Percentiles rank a stretch among this genome's conserved stretches.
Evolutionary conservation across 441 rosid species (phyloP).

Genomic region (Mallotus repandus): DNA sequence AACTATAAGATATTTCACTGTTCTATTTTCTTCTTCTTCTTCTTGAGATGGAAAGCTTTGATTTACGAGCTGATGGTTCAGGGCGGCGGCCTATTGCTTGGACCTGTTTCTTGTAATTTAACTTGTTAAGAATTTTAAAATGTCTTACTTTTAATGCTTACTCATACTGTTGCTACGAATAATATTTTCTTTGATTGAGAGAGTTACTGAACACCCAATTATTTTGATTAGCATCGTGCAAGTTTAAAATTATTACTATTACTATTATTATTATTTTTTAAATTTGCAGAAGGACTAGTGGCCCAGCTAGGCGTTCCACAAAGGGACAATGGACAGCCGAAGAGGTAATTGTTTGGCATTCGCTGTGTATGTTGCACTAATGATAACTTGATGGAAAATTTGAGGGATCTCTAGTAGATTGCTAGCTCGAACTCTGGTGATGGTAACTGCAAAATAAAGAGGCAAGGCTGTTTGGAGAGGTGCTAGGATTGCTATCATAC

Average conservation of each 20-base stretch:
- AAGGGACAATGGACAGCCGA: constrained; percentile 99
- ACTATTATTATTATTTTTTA: not conserved
- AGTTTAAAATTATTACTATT: not conserved
- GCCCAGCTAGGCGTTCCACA: constrained; percentile 96
- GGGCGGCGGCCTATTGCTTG: too few species aligned
- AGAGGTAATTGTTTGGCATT: constrained; percentile 51
- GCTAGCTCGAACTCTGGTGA: not conserved
- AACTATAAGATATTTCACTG: not conserved
- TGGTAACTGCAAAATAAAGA: too few species aligned
- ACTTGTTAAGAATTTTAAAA: not conserved
- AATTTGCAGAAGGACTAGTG: constrained; percentile 78
- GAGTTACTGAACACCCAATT: too few species aligned
- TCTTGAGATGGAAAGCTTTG: not conserved
- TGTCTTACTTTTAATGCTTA: not conserved
- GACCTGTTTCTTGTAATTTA: not conserved
- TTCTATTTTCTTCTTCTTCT: not conserved
- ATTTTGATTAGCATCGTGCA: not conserved
- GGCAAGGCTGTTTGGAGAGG: too few species aligned
- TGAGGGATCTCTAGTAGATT: not conserved
- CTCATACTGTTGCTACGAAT: not conserved
- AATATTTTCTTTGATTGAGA: not conserved
- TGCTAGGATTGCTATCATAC: not conserved
- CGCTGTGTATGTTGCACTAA: not conserved
- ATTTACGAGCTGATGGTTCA: not conserved
- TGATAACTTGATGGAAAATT: not conserved